phyloP scores from a whole-genome alignment of 2,329 filamentous ascomycete species.

The Alternaria alternata region DNA sequence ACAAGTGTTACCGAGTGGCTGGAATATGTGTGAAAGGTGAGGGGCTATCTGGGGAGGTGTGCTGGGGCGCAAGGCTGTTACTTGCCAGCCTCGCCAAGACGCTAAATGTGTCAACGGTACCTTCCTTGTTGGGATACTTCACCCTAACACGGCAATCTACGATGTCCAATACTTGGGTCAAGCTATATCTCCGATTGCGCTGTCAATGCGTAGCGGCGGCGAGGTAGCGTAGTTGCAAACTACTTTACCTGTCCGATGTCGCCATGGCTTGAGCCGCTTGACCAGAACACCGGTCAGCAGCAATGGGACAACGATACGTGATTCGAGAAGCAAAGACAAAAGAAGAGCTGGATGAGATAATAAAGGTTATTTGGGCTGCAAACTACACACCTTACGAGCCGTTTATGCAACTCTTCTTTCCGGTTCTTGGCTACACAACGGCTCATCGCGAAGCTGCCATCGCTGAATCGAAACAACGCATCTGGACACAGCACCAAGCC shows the following conservation, averaged over 20 bases:
- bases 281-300: conserved; percentile 19
- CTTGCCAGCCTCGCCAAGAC: conserved; percentile 34
- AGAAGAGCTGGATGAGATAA: conserved; percentile 41
- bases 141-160: conserved; percentile 34
- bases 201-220: conserved; percentile 29
- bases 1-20: conserved; percentile 31
- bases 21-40: conserved; percentile 21
- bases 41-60: conserved; percentile 28
- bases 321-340: conserved; percentile 37
- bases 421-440: conserved; percentile 39
- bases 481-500: conserved; percentile 39
- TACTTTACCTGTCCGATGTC: conserved; percentile 28
- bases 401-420: conserved; percentile 46
- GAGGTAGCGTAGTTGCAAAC: conserved; percentile 15
- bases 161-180: conserved; percentile 28
- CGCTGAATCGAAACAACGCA: conserved; percentile 40
- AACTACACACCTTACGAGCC: conserved; percentile 49
- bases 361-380: conserved; percentile 47
- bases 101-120: conserved; percentile 27
- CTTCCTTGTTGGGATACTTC: conserved; percentile 34
- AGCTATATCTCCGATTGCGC: conserved; percentile 38
- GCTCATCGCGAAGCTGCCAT: conserved; percentile 38
- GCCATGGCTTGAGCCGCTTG: conserved; percentile 34
- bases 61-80: conserved; percentile 24
- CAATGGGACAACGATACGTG: conserved; percentile 33